phyloP scores from a whole-genome alignment of 495 filamentous ascomycete species.

The Cairneyella variabilis region DNA sequence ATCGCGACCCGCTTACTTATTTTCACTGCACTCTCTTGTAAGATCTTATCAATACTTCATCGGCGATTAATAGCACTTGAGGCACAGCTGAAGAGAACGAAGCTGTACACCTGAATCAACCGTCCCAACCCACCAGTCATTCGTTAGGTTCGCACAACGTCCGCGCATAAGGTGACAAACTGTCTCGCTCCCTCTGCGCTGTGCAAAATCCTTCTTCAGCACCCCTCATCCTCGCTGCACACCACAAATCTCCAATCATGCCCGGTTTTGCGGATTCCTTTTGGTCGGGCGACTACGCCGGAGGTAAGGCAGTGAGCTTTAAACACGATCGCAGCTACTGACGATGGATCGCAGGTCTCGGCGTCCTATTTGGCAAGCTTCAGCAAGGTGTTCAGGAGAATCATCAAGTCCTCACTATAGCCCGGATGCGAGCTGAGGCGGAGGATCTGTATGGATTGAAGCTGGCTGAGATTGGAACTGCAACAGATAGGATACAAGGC shows the following conservation, averaged over 20 bases:
- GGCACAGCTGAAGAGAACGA: background rate
- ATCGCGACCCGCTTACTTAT: background rate
- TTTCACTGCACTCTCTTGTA: background rate
- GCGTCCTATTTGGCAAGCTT: slow-evolving; percentile 93
- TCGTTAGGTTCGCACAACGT: slow-evolving; percentile 7
- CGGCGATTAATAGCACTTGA: no score
- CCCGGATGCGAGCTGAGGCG: slow-evolving; percentile 91
- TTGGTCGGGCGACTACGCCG: slow-evolving; percentile 85
- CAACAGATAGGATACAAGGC: slow-evolving; percentile 74
- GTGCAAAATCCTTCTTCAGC: background rate
- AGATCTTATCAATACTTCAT: no score
- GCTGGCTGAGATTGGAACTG: slow-evolving; percentile 77
- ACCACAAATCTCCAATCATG: slow-evolving; percentile 42
- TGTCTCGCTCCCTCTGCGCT: slow-evolving; percentile 3
- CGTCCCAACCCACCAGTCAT: background rate
- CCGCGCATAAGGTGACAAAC: background rate
- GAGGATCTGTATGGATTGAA: slow-evolving; percentile 84
- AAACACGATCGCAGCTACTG: background rate
- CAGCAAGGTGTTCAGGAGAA: slow-evolving; percentile 96
- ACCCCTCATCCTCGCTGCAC: slow-evolving; percentile 3
- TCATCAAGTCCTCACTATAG: slow-evolving; percentile 85
- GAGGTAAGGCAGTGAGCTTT: slow-evolving; percentile 47
- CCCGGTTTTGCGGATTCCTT: slow-evolving; percentile 90
- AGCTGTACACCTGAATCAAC: slow-evolving; percentile 2
- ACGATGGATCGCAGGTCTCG: slow-evolving; percentile 57